Base-by-base conservation (phyloP, 176 grass and related monocot genomes). In the Aegilops umbellulata region DNA sequence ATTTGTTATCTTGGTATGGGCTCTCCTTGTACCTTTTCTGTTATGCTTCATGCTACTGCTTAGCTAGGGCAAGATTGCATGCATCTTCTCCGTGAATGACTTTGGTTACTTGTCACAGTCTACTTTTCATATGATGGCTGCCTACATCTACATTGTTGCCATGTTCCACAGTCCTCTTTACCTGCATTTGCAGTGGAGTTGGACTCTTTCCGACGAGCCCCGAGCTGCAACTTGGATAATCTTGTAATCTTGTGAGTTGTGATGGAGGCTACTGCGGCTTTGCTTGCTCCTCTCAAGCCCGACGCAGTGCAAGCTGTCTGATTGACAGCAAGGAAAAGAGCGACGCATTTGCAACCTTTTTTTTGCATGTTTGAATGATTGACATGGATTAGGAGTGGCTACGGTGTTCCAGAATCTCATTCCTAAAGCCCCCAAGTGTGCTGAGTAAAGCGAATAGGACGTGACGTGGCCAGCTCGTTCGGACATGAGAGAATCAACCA, bases 101-200 rank as follows among this genome's bases (percentile, higher is more conserved):
- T 91, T 67, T 84, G 81, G 81, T 87, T 81, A 69, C 55, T 69
- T 29, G 85, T 91, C 69, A 4, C 76, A 70, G 51, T 81, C 89
- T n/a, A 27, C 69, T 80, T 80, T 61, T 81, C 27, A 76, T 81
- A 87, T 81, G 81, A 69, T 87, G 85, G 89, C 85, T 91, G 26
- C 30, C 85, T 91, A 87, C 69, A 87, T 84, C 20, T 84, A 61
- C 89, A 91, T 77, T 81, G 85, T 84, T 91, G 76, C 61, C 36
- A 19, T 84, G 81, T 80, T 80, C 62, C 85, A 81, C 69, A 39
- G 63, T 49, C 46, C 14, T 49, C 14, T 15, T 49, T 4, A 16
- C 14, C 4, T 16, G 60, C 27, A 49, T 81, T 3, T 19, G 84
- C 46, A 68, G 60, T 24, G 26, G 44, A 60, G 60, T 68, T 47